These are phyloP conservation scores for Eucalyptus curtisii DNA, from an alignment of 345 rosid species.

Conservation along the genomic window DNA sequence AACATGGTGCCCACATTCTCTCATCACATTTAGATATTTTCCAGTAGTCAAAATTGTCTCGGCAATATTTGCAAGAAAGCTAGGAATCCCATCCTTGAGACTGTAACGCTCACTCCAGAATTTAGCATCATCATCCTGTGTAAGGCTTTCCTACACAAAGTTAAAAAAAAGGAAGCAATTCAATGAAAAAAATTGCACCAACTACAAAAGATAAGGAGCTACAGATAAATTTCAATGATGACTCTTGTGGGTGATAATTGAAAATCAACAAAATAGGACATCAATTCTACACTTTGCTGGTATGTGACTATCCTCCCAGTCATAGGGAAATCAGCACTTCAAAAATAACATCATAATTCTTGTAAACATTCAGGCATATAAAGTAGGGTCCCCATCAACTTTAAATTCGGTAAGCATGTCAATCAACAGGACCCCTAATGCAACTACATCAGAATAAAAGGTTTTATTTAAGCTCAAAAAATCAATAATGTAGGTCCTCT, in stretches of 20 bases:
- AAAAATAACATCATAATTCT: not conserved
- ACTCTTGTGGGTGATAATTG: not conserved
- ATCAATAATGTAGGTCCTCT: not conserved
- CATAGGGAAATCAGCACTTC: not conserved
- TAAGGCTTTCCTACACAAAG: slow-evolving; percentile 78
- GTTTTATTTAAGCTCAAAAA: not conserved
- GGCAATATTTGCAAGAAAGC: slow-evolving; percentile 89
- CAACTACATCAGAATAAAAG: not conserved
- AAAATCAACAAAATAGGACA: not conserved
- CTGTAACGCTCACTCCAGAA: slow-evolving; percentile 87
- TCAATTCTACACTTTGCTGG: not conserved
- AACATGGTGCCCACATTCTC: slow-evolving; percentile 96
- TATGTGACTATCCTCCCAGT: not conserved
- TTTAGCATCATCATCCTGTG: slow-evolving; percentile 70
- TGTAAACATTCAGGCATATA: not conserved
- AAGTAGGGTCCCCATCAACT: not conserved
- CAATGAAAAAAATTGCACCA: not conserved
- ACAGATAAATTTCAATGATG: not conserved
- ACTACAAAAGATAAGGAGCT: not conserved
- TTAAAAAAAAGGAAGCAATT: slow-evolving; percentile 2
- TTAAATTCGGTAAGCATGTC: not conserved
- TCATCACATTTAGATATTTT: slow-evolving; percentile 92
- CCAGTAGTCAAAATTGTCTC: slow-evolving; percentile 93
- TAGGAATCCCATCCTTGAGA: slow-evolving; percentile 88
- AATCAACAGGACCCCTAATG: not conserved